phyloP scores from a whole-genome alignment of 768 basidiomycete species.

The Auricularia cornea region DNA sequence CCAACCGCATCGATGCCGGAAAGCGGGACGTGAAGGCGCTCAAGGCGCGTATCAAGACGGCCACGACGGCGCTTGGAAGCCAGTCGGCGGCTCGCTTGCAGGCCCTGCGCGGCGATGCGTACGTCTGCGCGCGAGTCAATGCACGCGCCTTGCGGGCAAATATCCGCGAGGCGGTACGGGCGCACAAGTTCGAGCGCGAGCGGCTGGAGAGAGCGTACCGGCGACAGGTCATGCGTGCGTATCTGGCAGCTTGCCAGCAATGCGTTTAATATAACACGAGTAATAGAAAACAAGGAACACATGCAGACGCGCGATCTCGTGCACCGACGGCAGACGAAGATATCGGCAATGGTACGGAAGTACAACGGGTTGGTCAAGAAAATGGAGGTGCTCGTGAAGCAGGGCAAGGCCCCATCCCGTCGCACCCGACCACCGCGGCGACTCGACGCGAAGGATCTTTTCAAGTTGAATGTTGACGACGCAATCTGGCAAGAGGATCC shows the following conservation, averaged over 20 bases:
- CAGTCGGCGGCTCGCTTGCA: background rate
- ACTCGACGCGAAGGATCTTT: background rate
- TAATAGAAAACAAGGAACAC: background rate
- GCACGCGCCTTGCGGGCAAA: background rate
- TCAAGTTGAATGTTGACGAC: background rate
- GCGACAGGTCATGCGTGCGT: background rate
- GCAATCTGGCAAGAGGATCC: conserved; percentile 3
- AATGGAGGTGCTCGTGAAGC: background rate
- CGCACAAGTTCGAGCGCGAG: background rate
- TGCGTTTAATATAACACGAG: too few relatives aligned
- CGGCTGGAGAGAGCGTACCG: background rate
- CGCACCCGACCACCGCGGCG: background rate
- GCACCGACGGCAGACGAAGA: background rate
- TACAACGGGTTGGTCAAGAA: background rate
- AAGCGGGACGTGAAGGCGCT: background rate
- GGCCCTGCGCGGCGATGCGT: background rate
- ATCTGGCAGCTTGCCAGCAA: too few relatives aligned
- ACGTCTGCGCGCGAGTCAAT: background rate
- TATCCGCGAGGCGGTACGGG: background rate
- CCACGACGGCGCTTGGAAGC: background rate
- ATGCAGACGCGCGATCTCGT: background rate
- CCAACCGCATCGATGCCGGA: too few relatives aligned
- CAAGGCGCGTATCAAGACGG: background rate
- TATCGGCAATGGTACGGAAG: background rate
- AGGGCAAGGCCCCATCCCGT: background rate